Conservation (phyloP, 495 filamentous ascomycete species). For the Penicillium flavigenum region DNA sequence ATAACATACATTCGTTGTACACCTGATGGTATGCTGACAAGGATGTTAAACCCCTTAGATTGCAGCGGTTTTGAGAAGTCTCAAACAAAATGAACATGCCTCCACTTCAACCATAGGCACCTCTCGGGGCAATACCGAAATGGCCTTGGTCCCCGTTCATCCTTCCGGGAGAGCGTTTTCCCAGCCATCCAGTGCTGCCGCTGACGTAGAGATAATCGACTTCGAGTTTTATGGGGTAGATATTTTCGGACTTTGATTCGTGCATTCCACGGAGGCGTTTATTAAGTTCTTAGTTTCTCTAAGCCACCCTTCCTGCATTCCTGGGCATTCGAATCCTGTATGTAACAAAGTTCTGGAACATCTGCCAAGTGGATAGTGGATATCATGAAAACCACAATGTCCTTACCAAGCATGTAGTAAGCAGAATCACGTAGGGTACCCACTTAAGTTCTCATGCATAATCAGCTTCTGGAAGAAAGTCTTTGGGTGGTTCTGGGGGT, state of each 20-base stretch:
- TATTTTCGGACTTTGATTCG: neutral
- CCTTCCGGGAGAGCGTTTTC: slow-evolving; percentile 5
- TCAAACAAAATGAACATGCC: neutral
- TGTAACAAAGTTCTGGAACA: neutral
- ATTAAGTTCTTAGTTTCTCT: neutral
- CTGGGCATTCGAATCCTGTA: neutral
- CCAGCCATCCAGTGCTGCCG: neutral
- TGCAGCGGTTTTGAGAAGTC: neutral
- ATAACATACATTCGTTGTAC: too few relatives aligned
- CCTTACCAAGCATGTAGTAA: slow-evolving; percentile 7
- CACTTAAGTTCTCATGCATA: slow-evolving; percentile 1
- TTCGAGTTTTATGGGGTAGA: neutral
- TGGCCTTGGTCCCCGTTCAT: neutral
- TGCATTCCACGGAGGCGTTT: neutral
- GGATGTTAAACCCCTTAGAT: neutral
- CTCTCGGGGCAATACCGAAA: neutral
- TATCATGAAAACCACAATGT: neutral
- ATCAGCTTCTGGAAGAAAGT: neutral
- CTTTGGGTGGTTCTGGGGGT: neutral
- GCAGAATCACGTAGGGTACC: neutral
- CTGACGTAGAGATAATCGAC: neutral
- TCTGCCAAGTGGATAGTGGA: slow-evolving; percentile 3
- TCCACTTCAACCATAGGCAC: neutral
- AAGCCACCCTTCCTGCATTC: neutral
- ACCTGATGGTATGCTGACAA: neutral